phyloP scores from a whole-genome alignment of 345 rosid genomes.

The Brassica carinata region DNA sequence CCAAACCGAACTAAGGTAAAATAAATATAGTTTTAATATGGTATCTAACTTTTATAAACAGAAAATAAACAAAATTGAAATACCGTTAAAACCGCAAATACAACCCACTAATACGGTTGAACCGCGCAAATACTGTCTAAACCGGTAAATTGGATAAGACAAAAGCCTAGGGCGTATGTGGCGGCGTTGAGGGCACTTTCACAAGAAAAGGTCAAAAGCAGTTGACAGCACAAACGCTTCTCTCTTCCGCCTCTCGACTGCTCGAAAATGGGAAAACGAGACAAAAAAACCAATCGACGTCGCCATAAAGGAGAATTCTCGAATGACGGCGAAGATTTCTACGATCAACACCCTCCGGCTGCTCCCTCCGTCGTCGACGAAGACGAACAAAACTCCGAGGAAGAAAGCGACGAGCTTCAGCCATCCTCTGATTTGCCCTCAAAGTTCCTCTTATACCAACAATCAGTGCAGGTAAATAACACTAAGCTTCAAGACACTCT shows the following conservation, averaged over 20 bases:
- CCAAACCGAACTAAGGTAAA: too few species aligned
- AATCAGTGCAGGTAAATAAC: conserved; percentile 69
- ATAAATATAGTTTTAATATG: background rate
- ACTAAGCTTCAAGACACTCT: too few species aligned
- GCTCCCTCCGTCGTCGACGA: conserved; percentile 25
- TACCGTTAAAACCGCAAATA: background rate
- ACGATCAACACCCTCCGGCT: conserved; percentile 35
- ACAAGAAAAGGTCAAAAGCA: background rate
- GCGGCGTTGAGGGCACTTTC: background rate
- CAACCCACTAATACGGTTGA: too few species aligned
- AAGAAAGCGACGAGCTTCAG: conserved; percentile 32
- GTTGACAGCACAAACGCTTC: background rate
- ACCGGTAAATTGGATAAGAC: background rate
- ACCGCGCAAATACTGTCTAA: too few species aligned
- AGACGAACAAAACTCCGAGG: conserved; percentile 44
- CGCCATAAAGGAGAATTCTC: conserved; percentile 44
- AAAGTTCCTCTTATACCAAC: conserved; percentile 80
- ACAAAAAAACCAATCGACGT: conserved; percentile 67
- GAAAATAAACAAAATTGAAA: background rate
- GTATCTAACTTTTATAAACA: too few species aligned
- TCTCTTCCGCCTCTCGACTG: background rate
- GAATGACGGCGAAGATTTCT: conserved; percentile 47
- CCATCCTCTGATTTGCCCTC: conserved; percentile 59
- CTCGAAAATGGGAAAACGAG: conserved; percentile 66
- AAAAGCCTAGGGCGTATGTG: background rate